phyloP scores from a whole-genome alignment of 2,329 filamentous ascomycete genomes.

The Scytalidium sp. region DNA sequence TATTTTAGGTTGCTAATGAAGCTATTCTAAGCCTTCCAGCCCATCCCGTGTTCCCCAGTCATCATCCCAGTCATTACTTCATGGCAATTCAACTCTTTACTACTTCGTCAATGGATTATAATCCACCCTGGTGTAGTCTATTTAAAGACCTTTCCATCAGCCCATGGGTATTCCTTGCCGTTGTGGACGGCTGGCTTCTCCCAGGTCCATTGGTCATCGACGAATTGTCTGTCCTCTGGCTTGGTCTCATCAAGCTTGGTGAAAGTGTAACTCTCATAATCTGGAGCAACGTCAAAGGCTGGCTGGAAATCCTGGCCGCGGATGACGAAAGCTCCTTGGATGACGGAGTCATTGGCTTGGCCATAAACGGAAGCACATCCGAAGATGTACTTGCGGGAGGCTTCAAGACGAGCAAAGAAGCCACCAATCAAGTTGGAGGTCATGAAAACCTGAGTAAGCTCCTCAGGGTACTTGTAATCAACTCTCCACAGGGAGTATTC shows the following conservation, averaged over 20 bases:
- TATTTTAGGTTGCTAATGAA: background rate
- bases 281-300: constrained; percentile 95
- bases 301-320: constrained; percentile 83
- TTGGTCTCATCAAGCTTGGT: constrained; percentile 91
- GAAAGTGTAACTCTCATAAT: constrained; percentile 96
- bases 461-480: constrained; percentile 99
- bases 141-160: constrained; percentile 98
- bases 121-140: constrained; percentile 50
- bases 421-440: constrained; percentile 97
- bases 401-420: constrained; percentile 97
- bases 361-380: constrained; percentile 88
- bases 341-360: constrained; percentile 80
- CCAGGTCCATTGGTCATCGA: constrained; percentile 89
- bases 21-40: background rate
- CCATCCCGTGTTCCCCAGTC: background rate
- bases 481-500: constrained; percentile 96
- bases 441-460: constrained; percentile 98
- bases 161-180: constrained; percentile 87
- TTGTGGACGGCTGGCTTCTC: constrained; percentile 77
- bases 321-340: constrained; percentile 91
- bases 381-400: constrained; percentile 96
- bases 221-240: constrained; percentile 77
- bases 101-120: background rate
- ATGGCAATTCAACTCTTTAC: background rate
- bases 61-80: background rate